Conservation (phyloP, 176 grass and related monocot species). For the Cenchrus americanus region DNA sequence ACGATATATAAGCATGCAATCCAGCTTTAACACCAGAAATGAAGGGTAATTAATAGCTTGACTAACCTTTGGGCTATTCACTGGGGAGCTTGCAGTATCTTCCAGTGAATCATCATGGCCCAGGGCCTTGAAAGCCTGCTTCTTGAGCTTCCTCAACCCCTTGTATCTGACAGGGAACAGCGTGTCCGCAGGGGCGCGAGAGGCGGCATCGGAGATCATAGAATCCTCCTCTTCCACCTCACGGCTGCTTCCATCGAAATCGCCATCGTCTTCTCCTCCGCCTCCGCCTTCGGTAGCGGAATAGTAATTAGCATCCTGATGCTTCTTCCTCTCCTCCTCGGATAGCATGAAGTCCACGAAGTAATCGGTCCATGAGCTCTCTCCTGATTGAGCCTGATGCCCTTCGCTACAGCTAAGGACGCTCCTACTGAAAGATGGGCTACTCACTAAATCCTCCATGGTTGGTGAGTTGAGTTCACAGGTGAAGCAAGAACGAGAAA, state of each 20-base stretch:
- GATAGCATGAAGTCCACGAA: conserved; percentile 81
- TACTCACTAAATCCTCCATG: conserved; percentile 70
- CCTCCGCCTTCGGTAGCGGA: conserved; percentile 18
- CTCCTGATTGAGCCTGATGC: conserved; percentile 52
- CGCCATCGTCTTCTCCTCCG: not conserved
- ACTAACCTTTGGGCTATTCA: conserved; percentile 89
- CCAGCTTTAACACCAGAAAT: conserved; percentile 14
- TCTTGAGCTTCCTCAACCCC: conserved; percentile 71
- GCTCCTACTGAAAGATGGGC: conserved; percentile 49
- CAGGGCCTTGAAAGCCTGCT: conserved; percentile 46
- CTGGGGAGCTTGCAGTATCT: conserved; percentile 97
- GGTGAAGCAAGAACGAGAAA: conserved; percentile 29
- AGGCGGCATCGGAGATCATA: conserved; percentile 75
- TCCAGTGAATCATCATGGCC: conserved; percentile 78
- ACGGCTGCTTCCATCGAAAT: not conserved
- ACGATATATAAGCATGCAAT: not conserved
- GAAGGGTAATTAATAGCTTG: not conserved
- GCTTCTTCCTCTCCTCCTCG: conserved; percentile 58
- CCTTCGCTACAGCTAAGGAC: conserved; percentile 50
- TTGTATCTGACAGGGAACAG: conserved; percentile 42
- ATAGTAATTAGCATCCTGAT: conserved; percentile 34
- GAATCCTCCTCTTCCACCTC: conserved; percentile 47
- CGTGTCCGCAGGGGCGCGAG: conserved; percentile 26
- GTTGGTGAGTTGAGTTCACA: conserved; percentile 17
- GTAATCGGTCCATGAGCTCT: conserved; percentile 84